Percentiles rank a stretch among this genome's conserved stretches.
Evolutionary conservation across 23 red algal genomes (phyloP).

Genomic region (Gracilaria gracilis): DNA sequence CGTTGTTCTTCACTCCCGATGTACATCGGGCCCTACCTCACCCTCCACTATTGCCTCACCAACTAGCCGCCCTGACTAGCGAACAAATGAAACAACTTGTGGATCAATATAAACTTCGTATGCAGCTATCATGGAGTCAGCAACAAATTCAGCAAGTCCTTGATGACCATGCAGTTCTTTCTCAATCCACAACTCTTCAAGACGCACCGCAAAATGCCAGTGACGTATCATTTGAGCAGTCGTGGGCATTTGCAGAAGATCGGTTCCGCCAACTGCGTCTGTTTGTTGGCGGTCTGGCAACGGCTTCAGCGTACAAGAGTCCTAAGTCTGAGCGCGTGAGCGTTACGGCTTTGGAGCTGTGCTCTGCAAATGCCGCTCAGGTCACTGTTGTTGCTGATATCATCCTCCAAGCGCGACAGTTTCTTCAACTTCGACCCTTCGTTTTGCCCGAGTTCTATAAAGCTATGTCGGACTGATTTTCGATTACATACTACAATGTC

Average conservation of each 20-base stretch:
- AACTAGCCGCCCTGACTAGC: background rate
- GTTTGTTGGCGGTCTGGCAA: slow-evolving; percentile 1
- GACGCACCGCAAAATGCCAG: background rate
- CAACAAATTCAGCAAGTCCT: slow-evolving; percentile 13
- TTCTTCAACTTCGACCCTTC: slow-evolving; percentile 5
- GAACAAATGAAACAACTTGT: slow-evolving; percentile 1
- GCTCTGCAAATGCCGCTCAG: background rate
- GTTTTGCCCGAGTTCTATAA: background rate
- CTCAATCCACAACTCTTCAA: background rate
- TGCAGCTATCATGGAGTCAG: background rate
- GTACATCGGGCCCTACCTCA: background rate
- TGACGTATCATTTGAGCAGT: background rate
- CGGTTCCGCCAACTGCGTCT: background rate
- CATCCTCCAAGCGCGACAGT: slow-evolving; percentile 14
- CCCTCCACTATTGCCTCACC: background rate
- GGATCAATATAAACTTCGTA: background rate
- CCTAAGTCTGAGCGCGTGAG: background rate
- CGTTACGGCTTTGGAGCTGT: slow-evolving; percentile 21
- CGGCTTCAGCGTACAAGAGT: background rate
- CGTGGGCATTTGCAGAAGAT: background rate
- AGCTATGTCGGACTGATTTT: background rate
- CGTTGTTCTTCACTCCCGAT: slow-evolving; percentile 21
- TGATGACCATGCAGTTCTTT: background rate
- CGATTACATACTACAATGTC: too few species aligned
- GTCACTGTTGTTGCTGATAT: background rate